A percentile compares a stretch with the other conserved stretches of the same genome.
Evolutionary conservation across 768 basidiomycete genomes (phyloP).

Genomic region (Russula virescens): DNA sequence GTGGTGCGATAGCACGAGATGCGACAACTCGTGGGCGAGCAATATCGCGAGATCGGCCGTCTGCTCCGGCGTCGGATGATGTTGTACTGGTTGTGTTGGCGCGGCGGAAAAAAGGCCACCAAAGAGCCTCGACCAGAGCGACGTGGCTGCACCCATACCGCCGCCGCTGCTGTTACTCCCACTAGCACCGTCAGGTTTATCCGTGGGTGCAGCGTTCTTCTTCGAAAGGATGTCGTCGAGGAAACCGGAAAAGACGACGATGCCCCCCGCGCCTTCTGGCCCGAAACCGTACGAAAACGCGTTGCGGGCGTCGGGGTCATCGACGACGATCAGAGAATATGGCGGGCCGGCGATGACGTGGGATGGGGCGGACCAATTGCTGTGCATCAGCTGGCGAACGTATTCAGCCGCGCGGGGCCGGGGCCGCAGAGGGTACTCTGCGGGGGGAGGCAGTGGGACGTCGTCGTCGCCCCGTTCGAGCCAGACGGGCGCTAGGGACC

Average conservation of each 20-base stretch:
- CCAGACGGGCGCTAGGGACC: conserved; percentile 53
- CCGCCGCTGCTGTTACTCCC: neutral
- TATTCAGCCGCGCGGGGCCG: conserved; percentile 73
- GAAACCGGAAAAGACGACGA: conserved; percentile 94
- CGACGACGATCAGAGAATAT: conserved; percentile 85
- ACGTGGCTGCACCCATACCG: conserved; percentile 23
- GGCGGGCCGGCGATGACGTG: conserved; percentile 74
- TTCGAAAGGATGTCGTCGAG: conserved; percentile 72
- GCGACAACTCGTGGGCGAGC: conserved; percentile 89
- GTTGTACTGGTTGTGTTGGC: conserved; percentile 28
- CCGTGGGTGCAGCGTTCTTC: conserved; percentile 36
- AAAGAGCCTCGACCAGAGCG: conserved; percentile 47
- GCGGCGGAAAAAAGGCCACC: conserved; percentile 40
- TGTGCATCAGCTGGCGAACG: conserved; percentile 49
- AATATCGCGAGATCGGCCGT: conserved; percentile 86
- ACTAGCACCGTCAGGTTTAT: neutral
- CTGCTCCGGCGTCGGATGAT: conserved; percentile 64
- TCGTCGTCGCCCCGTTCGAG: conserved; percentile 43
- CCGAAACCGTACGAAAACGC: conserved; percentile 97
- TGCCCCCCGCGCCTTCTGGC: conserved; percentile 83
- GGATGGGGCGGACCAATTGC: conserved; percentile 33
- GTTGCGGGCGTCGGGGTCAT: conserved; percentile 76
- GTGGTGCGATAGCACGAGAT: conserved; percentile 87
- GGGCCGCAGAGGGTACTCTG: conserved; percentile 75
- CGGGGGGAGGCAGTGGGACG: conserved; percentile 71